Evolutionary conservation across 495 filamentous ascomycete genomes (phyloP).

Genomic region (Filosporella fistucella): DNA sequence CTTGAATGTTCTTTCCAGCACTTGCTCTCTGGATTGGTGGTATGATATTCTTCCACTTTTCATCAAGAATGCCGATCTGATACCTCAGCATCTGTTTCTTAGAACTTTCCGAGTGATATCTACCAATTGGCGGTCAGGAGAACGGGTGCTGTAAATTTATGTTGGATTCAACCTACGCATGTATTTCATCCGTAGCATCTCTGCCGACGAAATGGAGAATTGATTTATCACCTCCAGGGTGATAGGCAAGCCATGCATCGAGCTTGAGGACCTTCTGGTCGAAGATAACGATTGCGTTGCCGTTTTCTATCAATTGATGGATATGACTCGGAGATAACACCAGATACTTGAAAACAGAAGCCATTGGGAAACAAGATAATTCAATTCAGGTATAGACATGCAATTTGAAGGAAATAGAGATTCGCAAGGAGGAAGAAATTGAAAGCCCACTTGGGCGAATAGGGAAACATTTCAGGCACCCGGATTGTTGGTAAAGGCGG

Average conservation of each 20-base stretch:
- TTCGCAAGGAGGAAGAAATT: too few species aligned
- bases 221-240: conserved; percentile 89
- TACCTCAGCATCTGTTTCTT: conserved; percentile 58
- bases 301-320: background rate
- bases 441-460: too few species aligned
- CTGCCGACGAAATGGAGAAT: conserved; percentile 91
- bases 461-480: too few species aligned
- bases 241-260: conserved; percentile 79
- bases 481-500: too few species aligned
- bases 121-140: conserved; percentile 26
- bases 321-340: too few species aligned
- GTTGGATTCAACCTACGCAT: conserved; percentile 56
- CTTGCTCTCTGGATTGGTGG: conserved; percentile 88
- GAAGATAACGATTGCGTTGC: conserved; percentile 59
- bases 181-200: conserved; percentile 93
- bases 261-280: conserved; percentile 74
- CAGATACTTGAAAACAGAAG: too few species aligned
- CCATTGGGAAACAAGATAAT: too few species aligned
- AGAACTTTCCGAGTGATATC: conserved; percentile 78
- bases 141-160: background rate
- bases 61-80: conserved; percentile 44
- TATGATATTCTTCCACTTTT: conserved; percentile 78
- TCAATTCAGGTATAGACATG: too few species aligned
- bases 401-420: too few species aligned
- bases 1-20: conserved; percentile 48